These are phyloP conservation scores for Ochromonas danica DNA, from an alignment of 108 stramenopile species.

Conservation along the genomic window DNA sequence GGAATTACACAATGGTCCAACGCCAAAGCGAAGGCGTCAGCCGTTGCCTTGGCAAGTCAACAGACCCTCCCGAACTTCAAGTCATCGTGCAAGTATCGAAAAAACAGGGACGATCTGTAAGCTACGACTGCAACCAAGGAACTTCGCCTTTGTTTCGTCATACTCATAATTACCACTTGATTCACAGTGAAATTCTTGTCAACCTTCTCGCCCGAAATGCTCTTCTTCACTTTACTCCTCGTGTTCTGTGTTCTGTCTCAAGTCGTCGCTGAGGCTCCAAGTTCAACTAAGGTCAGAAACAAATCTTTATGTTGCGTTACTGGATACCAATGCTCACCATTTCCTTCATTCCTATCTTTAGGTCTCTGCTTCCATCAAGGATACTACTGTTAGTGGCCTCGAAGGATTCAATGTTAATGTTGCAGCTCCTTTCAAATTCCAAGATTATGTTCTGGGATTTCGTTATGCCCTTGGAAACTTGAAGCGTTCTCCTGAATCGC, in stretches of 20 bases:
- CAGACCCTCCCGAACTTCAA: too few species aligned
- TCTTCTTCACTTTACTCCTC: background rate
- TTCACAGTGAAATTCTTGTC: too few species aligned
- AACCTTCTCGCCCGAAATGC: too few species aligned
- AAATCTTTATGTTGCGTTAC: background rate
- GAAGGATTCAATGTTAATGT: slow-evolving; percentile 21
- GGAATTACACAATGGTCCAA: too few species aligned
- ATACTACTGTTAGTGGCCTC: background rate
- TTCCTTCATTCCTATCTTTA: background rate
- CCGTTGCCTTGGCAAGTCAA: too few species aligned
- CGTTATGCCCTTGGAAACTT: background rate
- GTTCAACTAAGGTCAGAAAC: background rate
- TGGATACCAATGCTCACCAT: background rate
- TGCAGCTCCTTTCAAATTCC: slow-evolving; percentile 5
- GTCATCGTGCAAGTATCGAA: too few species aligned
- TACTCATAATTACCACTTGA: too few species aligned
- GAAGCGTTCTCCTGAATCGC: background rate
- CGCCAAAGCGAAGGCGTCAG: too few species aligned
- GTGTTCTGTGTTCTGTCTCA: background rate
- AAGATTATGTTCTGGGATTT: slow-evolving; percentile 9
- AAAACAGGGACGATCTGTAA: too few species aligned
- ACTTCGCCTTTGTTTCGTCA: too few species aligned
- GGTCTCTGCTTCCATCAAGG: background rate
- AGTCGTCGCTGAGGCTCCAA: background rate
- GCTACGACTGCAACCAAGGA: too few species aligned